Evolutionary conservation across 2,329 filamentous ascomycete genomes (phyloP).

Genomic region (Akanthomyces muscarius): DNA sequence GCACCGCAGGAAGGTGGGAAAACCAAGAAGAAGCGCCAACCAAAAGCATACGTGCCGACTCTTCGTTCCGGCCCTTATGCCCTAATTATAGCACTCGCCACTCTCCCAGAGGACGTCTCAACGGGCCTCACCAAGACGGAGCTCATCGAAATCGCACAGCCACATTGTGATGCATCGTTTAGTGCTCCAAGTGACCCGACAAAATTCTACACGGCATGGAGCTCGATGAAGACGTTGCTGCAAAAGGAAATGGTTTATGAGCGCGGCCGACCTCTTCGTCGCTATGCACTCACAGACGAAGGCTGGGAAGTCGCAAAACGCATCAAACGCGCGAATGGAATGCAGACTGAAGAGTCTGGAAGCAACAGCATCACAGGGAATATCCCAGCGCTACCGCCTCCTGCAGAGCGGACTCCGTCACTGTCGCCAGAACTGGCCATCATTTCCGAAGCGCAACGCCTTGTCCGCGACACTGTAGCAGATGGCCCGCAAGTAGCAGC

Average conservation of each 20-base stretch:
- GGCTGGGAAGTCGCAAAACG: constrained; percentile 70
- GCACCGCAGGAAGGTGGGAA: constrained; percentile 17
- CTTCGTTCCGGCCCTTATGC: constrained; percentile 73
- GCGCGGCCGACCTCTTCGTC: constrained; percentile 62
- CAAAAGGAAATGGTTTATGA: constrained; percentile 72
- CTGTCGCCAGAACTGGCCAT: constrained; percentile 22
- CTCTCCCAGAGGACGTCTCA: constrained; percentile 48
- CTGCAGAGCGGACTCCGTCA: constrained; percentile 16
- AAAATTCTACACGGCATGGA: constrained; percentile 77
- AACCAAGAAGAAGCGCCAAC: constrained; percentile 56
- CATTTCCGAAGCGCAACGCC: constrained; percentile 7
- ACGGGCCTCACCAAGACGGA: constrained; percentile 62
- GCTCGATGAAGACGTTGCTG: constrained; percentile 71
- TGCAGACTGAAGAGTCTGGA: constrained; percentile 26
- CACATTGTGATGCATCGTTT: constrained; percentile 70
- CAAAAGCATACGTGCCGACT: constrained; percentile 67
- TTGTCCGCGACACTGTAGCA: constrained; percentile 8
- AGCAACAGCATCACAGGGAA: background rate
- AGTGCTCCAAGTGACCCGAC: constrained; percentile 62
- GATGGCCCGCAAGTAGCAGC: constrained; percentile 8
- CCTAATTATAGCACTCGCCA: constrained; percentile 63
- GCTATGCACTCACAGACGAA: constrained; percentile 70
- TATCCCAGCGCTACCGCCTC: constrained; percentile 11
- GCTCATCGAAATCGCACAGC: constrained; percentile 65
- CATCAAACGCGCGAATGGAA: constrained; percentile 53